These are phyloP conservation scores for Colletotrichum liriopes DNA, from an alignment of 2,329 filamentous ascomycete genomes.

Conservation along the genomic window DNA sequence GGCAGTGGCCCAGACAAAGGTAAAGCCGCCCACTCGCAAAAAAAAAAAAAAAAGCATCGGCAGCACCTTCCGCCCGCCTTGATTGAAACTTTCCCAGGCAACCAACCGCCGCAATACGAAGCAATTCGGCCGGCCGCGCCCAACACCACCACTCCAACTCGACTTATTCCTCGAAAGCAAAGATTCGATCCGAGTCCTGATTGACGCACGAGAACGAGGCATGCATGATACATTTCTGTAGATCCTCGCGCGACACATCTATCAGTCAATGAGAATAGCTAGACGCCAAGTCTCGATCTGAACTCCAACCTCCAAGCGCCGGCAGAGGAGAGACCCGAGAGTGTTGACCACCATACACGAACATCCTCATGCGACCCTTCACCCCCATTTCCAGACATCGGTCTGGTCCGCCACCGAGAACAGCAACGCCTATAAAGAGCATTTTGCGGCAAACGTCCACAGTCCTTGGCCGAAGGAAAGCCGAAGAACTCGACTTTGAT, in stretches of 20 bases:
- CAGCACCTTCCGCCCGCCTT: slow-evolving; percentile 4
- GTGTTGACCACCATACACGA: slow-evolving; percentile 19
- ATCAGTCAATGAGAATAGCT: slow-evolving; percentile 47
- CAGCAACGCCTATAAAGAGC: slow-evolving; percentile 64
- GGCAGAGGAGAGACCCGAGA: slow-evolving; percentile 8
- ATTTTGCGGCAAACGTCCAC: slow-evolving; percentile 65
- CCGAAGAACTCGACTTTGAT: slow-evolving; percentile 59
- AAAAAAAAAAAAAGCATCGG: slow-evolving; percentile 25
- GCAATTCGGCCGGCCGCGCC: slow-evolving; percentile 13
- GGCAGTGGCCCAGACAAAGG: slow-evolving; percentile 10
- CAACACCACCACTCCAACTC: slow-evolving; percentile 1
- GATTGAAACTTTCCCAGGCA: slow-evolving; percentile 31
- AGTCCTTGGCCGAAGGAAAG: slow-evolving; percentile 61
- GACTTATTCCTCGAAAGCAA: slow-evolving; percentile 16
- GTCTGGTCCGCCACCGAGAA: slow-evolving; percentile 52
- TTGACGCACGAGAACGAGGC: neutral
- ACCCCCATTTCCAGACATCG: slow-evolving; percentile 54
- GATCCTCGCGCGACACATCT: slow-evolving; percentile 45
- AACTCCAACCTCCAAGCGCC: slow-evolving; percentile 23
- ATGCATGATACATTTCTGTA: slow-evolving; percentile 47
- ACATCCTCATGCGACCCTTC: slow-evolving; percentile 52
- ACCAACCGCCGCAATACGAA: slow-evolving; percentile 29
- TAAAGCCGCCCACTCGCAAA: slow-evolving; percentile 4
- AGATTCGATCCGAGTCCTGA: neutral
- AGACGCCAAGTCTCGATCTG: slow-evolving; percentile 21